phyloP scores from a whole-genome alignment of 345 rosid species.

The Bruguiera sexangula region DNA sequence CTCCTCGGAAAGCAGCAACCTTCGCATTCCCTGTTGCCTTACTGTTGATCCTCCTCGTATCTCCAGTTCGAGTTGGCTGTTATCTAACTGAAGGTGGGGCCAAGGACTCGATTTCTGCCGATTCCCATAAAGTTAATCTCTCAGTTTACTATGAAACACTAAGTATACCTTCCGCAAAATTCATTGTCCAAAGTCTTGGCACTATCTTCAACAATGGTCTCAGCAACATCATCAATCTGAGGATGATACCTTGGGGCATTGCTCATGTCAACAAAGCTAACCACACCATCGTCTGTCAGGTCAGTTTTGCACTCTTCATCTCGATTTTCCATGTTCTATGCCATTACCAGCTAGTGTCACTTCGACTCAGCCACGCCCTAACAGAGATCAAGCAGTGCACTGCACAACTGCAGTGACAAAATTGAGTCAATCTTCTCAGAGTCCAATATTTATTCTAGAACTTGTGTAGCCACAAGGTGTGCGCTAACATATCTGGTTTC shows the following conservation, averaged over 20 bases:
- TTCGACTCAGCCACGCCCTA: neutral
- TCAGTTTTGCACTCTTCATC: conserved; percentile 5
- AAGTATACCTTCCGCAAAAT: conserved; percentile 24
- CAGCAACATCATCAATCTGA: conserved; percentile 40
- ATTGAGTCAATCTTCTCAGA: neutral
- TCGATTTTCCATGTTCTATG: neutral
- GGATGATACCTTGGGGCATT: conserved; percentile 46
- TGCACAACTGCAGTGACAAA: neutral
- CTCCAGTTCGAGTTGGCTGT: conserved; percentile 20
- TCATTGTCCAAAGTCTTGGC: conserved; percentile 30
- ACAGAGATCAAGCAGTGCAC: neutral
- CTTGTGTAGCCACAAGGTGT: too few relatives aligned
- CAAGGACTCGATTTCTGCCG: neutral
- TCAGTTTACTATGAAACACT: conserved; percentile 44
- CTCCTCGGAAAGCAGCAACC: conserved; percentile 3
- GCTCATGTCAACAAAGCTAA: conserved; percentile 21
- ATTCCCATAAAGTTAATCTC: conserved; percentile 32
- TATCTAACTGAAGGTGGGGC: neutral
- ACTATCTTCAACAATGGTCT: conserved; percentile 35
- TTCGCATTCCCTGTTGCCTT: neutral
- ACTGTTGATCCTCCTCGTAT: conserved; percentile 7
- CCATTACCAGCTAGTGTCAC: neutral
- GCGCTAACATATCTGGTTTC: too few relatives aligned
- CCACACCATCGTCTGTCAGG: conserved; percentile 34
- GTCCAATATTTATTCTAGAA: too few relatives aligned